Evolutionary conservation across 2,329 filamentous ascomycete genomes (phyloP), one percentile per base, ranked within the genome.

Genomic region (Tolypocladium cylindrosporum): DNA sequence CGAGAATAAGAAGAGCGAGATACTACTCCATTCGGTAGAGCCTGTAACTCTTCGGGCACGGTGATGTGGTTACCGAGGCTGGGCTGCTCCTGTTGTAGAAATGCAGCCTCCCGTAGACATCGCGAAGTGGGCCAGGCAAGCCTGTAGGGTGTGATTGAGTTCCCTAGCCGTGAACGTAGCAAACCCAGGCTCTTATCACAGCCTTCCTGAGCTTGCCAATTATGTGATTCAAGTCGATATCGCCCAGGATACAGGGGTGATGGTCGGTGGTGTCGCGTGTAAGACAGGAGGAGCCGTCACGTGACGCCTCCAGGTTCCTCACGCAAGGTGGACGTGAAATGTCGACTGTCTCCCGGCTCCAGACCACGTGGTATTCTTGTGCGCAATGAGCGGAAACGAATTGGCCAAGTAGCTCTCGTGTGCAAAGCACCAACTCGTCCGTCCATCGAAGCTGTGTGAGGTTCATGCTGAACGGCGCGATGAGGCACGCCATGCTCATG

Each of bases 1-100:
- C 55, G 61, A 59, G 59, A 57, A 60, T 51, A 54, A 55, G 55
- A 52, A 56, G 52, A 54, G 57, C 55, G 57, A 62, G 60, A 55
- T 53, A 60, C 34, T 64, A 58, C 60, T 63, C 62, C 58, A 63
- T 64, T 65, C 45, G 63, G 60, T 48, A 59, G 61, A 57, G 57
- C 62, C 54, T 60, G 60, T 61, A 57, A 59, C 57, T 60, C 58
- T 58, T 61, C 56, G 58, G 58, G 59, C 62, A 62, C 62, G 60
- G 57, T 61, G 63, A 60, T 61, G 58, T 59, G 57, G 39, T 50
- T 58, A 36, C 45, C 42, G 37, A 60, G 50, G 54, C 42, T 24
- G 43, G 53, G 50, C 41, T 51, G 41, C 37, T 43, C 34, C 27
- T 41, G 13, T 27, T 36, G 55, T 19, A 19, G 45, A 54, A 56